Evolutionary conservation across 352 stramenopile species (phyloP).

Genomic region (Phytophthora lateralis): DNA sequence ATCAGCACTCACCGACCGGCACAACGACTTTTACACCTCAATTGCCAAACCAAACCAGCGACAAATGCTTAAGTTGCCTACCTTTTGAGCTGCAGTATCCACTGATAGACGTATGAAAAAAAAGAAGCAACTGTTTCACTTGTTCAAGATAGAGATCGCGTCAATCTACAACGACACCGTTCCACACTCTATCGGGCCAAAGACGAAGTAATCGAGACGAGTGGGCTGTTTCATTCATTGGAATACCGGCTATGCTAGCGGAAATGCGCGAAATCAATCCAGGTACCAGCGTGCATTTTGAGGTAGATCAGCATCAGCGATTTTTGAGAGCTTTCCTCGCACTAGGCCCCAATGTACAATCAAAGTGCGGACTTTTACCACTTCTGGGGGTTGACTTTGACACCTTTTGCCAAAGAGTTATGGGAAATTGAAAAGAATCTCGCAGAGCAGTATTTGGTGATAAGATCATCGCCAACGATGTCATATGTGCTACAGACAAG

Average conservation of each 20-base stretch:
- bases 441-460: background rate
- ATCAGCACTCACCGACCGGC: background rate
- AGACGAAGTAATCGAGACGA: background rate
- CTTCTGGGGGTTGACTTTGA: conserved; percentile 14
- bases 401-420: background rate
- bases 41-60: conserved; percentile 5
- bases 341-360: background rate
- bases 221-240: background rate
- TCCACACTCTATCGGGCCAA: conserved; percentile 15
- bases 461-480: background rate
- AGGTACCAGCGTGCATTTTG: background rate
- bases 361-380: background rate
- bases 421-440: background rate
- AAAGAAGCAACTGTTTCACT: background rate
- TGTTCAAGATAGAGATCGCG: conserved; percentile 1
- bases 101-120: background rate
- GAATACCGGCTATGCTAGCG: conserved; percentile 4
- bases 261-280: conserved; percentile 7
- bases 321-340: conserved; percentile 15
- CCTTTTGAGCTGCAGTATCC: conserved; percentile 1
- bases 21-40: conserved; percentile 7
- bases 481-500: background rate
- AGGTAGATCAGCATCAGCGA: conserved; percentile 9
- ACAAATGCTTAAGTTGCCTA: background rate
- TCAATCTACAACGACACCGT: background rate